phyloP scores from a whole-genome alignment of 805 yeast species.

The Komagataella pastoris region DNA sequence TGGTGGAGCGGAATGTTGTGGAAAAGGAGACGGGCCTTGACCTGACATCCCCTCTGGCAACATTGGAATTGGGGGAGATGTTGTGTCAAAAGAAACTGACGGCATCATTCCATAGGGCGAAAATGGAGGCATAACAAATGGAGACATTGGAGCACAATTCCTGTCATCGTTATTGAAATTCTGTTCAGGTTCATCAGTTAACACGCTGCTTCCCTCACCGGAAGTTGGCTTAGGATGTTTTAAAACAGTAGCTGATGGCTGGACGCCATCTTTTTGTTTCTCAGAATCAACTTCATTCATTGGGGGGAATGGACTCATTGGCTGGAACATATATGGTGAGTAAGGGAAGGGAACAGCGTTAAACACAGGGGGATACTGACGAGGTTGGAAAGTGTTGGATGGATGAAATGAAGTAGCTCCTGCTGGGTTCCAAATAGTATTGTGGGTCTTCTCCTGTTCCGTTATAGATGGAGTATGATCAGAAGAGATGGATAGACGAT shows the following conservation, averaged over 20 bases:
- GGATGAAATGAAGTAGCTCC: constrained; percentile 50
- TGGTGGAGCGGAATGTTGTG: background rate
- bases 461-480: constrained; percentile 4
- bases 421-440: constrained; percentile 55
- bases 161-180: background rate
- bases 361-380: background rate
- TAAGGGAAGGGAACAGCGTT: background rate
- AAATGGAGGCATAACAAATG: constrained; percentile 37
- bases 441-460: constrained; percentile 7
- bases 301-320: background rate
- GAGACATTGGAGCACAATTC: constrained; percentile 10
- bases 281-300: background rate
- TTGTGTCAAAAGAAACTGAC: constrained; percentile 10
- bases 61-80: constrained; percentile 8
- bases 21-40: background rate
- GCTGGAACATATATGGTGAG: background rate
- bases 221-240: background rate
- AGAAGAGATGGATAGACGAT: constrained; percentile 16
- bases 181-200: constrained; percentile 4
- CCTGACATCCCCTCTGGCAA: background rate
- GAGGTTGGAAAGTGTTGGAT: constrained; percentile 9
- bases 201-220: background rate
- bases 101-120: constrained; percentile 27
- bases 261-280: background rate
- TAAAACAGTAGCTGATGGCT: constrained; percentile 1